These are phyloP conservation scores for Fraxinus platypoda DNA, from an alignment of 305 asterid species.

Conservation along the genomic window DNA sequence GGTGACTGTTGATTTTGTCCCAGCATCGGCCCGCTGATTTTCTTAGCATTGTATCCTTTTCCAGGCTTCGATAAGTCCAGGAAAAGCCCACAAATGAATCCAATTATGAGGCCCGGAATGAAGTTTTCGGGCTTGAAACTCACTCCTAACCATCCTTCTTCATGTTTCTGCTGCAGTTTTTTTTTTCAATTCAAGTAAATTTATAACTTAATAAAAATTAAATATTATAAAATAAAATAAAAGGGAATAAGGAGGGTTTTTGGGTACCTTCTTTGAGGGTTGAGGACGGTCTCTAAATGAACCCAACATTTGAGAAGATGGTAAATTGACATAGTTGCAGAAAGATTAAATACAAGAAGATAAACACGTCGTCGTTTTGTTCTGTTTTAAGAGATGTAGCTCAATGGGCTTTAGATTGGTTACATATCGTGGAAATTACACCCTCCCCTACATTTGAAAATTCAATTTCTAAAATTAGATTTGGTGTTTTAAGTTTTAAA, in stretches of 20 bases:
- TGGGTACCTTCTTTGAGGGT: conserved; percentile 51
- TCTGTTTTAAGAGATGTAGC: not conserved
- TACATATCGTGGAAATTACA: too few relatives aligned
- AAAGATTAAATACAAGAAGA: not conserved
- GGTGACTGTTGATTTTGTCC: conserved; percentile 43
- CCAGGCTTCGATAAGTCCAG: conserved; percentile 59
- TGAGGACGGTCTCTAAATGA: conserved; percentile 44
- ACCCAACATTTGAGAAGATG: conserved; percentile 35
- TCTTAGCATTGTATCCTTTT: conserved; percentile 33
- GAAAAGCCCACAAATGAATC: conserved; percentile 70
- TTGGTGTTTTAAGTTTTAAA: too few relatives aligned
- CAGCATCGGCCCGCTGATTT: conserved; percentile 36
- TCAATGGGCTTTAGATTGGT: not conserved
- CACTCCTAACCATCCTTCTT: conserved; percentile 65
- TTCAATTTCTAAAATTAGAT: too few relatives aligned
- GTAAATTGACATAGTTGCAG: conserved; percentile 10
- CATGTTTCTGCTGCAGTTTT: conserved; percentile 43
- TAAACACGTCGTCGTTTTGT: not conserved
- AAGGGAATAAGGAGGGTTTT: not conserved
- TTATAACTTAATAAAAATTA: not conserved
- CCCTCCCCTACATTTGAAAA: too few relatives aligned
- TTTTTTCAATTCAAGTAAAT: not conserved
- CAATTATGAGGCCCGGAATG: conserved; percentile 83
- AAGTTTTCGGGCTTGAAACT: conserved; percentile 90
- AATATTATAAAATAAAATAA: not conserved